Base-by-base conservation (phyloP, 306 rosid species). In the Rosa rugosa region DNA sequence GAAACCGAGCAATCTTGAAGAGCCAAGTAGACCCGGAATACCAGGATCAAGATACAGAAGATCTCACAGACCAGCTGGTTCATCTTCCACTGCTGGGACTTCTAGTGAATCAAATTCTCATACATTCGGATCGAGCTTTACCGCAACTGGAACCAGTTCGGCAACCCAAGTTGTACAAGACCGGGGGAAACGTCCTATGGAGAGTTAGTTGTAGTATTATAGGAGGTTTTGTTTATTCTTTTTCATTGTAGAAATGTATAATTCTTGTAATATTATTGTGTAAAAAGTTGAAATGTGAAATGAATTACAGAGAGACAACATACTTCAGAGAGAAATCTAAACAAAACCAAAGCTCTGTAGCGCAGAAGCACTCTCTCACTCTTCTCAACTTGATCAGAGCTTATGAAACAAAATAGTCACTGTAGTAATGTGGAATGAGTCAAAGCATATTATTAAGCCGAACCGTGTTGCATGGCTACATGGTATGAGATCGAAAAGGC, bases 41-140 rank as follows among this genome's bases (percentile, higher is more conserved):
- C 91, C 96, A 0, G 93, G 98, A 45, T 64, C 90, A 23, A 85
- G 96, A 54, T 93, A 91, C 49, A 80, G 96, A 87, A 90, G 91
- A 80, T 50, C 76, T 40, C 87, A 79, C 50, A 64, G 88, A 22
- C 85, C 84, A 5, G 66, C 77, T 11, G 80, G 77, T 11, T 54
- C 71, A 59, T 85, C 97, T 23, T 83, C 99, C 31, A 84, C 87
- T 2, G 82, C 65, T 7, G 94, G 90, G 77, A 76, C 83, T 56
- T 87, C 96, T 1, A 85, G 78, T 53, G 87, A 22, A 31, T 84
- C 96, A 1, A 59, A 86, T 77, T 85, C 91, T 25, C 84, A 71
- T 1, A 41, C 89, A 31, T 73, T 56, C 1, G 92, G 86, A 46
- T 84, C 90, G 0, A 93, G 89, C 69, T 83, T 76, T 12, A 25